These are phyloP conservation scores for Dovyalis caffra DNA, from an alignment of 345 rosid species.

Conservation along the genomic window DNA sequence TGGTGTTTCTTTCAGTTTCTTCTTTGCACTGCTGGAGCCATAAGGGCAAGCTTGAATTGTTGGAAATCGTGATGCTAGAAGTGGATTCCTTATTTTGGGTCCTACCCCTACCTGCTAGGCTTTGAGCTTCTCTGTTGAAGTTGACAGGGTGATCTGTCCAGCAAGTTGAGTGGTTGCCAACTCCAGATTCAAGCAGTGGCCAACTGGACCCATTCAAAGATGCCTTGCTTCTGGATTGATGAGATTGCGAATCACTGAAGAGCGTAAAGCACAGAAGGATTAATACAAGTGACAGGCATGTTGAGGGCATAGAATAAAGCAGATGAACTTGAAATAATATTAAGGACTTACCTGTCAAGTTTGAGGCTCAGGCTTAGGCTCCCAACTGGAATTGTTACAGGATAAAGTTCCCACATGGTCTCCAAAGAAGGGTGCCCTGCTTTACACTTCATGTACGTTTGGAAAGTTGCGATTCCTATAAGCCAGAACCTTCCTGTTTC, in stretches of 20 bases:
- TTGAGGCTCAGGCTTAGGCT: constrained; percentile 60
- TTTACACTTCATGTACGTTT: constrained; percentile 58
- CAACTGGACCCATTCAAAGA: constrained; percentile 28
- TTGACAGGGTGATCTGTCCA: constrained; percentile 48
- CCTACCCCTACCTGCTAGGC: constrained; percentile 18
- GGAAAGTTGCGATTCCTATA: constrained; percentile 50
- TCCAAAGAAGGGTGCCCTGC: constrained; percentile 61
- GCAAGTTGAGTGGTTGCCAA: constrained; percentile 28
- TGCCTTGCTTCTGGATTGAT: constrained; percentile 33
- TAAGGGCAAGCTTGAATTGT: constrained; percentile 59
- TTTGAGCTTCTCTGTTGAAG: constrained; percentile 48
- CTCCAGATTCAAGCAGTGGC: constrained; percentile 30
- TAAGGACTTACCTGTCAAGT: constrained; percentile 41
- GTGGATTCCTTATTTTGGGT: constrained; percentile 19
- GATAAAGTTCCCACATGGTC: constrained; percentile 56
- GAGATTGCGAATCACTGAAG: constrained; percentile 35
- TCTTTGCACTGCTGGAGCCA: constrained; percentile 81
- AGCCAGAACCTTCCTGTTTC: constrained; percentile 49
- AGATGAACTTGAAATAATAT: background rate
- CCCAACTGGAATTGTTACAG: constrained; percentile 50
- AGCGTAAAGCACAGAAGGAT: background rate
- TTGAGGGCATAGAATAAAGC: background rate
- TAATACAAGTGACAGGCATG: background rate
- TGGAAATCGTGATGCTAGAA: constrained; percentile 8
- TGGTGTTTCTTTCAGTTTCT: constrained; percentile 31